Base-by-base conservation (phyloP, 2,329 filamentous ascomycete species). In the Emergomyces pasteurianus region DNA sequence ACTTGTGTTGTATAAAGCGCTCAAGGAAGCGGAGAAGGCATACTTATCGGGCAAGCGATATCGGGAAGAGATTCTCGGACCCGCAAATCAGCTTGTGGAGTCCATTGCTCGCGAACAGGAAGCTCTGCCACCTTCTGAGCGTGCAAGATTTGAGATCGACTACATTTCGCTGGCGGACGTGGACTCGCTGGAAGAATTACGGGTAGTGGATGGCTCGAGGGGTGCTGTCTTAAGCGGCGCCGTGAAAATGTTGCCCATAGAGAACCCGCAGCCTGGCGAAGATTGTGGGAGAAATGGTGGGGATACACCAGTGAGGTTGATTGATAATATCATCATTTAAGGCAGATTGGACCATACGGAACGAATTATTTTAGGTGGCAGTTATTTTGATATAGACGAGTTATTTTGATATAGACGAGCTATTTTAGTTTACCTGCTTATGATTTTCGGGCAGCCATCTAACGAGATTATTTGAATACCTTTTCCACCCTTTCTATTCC, bases 91-190 rank as follows among this genome's bases (percentile, higher is more conserved):
- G 38, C 79, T 92, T 2, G 74, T 85, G 1, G 76, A 81, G 18
- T 69, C 75, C 3, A 78, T 83, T 16, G 73, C 85, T 40, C 74
- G 79, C 18, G 81, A 83, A 69, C 90, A 96, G 73, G 78, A 81
- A 63, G 77, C 77, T 12, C 72, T 92, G 60, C 70, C 76, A 1
- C 81, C 85, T 0, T 74, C 76, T 38, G 76, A 88, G 70, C 80
- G 90, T 56, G 88, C 86, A 2, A 76, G 79, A 58, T 94, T 91
- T 63, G 88, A 95, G 71, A 81, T 96, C 9, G 92, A 97, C 72
- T 99, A 99, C 72, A 83, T 99, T 60, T 95, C 91, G 18, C 80
- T 99, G 31, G 88, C 92, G 0, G 90, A 97, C 68, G 89, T 90
- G 0, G 85, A 90, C 9, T 88, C 86, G 0, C 83, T 99, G 77